Conservation (phyloP, 768 basidiomycete species). For the Termitomyces eurrhizus region DNA sequence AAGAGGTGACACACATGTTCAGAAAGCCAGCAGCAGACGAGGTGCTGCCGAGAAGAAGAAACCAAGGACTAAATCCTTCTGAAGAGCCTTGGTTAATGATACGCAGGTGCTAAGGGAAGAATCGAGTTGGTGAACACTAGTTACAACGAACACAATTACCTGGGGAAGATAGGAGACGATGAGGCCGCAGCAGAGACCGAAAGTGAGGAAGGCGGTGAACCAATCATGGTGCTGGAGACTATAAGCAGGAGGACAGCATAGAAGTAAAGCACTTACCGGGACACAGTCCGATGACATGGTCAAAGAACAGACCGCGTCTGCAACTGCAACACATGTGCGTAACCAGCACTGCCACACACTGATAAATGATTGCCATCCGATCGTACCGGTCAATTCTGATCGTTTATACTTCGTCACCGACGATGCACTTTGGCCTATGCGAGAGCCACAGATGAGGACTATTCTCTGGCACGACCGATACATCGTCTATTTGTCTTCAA, state of each 20-base stretch:
- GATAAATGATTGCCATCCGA: too few species aligned
- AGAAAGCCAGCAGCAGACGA: slow-evolving; percentile 79
- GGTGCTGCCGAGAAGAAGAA: slow-evolving; percentile 83
- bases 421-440: too few species aligned
- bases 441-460: too few species aligned
- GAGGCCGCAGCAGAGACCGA: slow-evolving; percentile 65
- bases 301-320: not conserved
- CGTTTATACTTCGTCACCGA: too few species aligned
- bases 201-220: slow-evolving; percentile 61
- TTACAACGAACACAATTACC: slow-evolving; percentile 34
- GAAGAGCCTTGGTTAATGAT: slow-evolving; percentile 78
- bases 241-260: not conserved
- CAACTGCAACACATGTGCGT: not conserved
- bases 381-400: too few species aligned
- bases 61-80: slow-evolving; percentile 91
- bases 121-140: not conserved
- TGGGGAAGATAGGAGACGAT: slow-evolving; percentile 84
- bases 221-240: slow-evolving; percentile 65
- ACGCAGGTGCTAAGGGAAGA: slow-evolving; percentile 55
- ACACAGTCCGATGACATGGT: not conserved
- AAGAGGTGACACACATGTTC: slow-evolving; percentile 58
- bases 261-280: not conserved
- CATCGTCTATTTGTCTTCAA: too few species aligned
- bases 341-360: not conserved
- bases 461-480: not conserved